Evolutionary conservation across 768 basidiomycete species (phyloP), one percentile per base, ranked within the genome.

Genomic region (Boletus rubescentipes): DNA sequence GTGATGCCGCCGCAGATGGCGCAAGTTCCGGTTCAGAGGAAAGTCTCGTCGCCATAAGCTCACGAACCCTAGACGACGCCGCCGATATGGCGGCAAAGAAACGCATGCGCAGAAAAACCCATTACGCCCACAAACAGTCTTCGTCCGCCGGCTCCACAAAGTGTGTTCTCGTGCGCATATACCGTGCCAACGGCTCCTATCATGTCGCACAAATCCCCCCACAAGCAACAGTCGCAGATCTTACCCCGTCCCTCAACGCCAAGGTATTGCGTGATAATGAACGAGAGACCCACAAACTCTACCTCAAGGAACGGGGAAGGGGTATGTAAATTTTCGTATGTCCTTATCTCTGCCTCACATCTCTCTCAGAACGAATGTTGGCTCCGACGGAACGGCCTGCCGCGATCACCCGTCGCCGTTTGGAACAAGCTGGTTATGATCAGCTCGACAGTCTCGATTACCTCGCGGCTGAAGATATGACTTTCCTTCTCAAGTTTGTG

Each of bases 381-480:
- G 84, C 84, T 9, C 81, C 83, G 18, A 84, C 85, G 2, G 97
- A 99, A 70, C 76, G 82, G 42, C 96, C 96, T 0, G 87, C 93
- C 2, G 82, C 84, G 34, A 92, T 97, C 54, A 88, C 96, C 20
- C 81, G 86, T 53, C 79, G 90, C 37, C 80, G 93, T 35, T 75
- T 98, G 57, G 84, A 89, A 60, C 92, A 96, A 67, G 93, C 93
- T 4, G 95, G 96, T 0, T 98, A 93, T 61, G 85, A 87, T 46
- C 79, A 84, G 20, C 79, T 82, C 16, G 96, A 99, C 67, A 85
- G 87, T 37, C 70, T 89, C 8, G 87, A 93, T 54, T 77, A 86
- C 39, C 76, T 97, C 8, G 87, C 86, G 0, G 81, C 81, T 5
- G 89, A 91, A 31, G 89, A 91, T 49, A 74, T 97, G 56, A 81